Conservation (phyloP, 345 rosid genomes). For the Arabis hirsuta region DNA sequence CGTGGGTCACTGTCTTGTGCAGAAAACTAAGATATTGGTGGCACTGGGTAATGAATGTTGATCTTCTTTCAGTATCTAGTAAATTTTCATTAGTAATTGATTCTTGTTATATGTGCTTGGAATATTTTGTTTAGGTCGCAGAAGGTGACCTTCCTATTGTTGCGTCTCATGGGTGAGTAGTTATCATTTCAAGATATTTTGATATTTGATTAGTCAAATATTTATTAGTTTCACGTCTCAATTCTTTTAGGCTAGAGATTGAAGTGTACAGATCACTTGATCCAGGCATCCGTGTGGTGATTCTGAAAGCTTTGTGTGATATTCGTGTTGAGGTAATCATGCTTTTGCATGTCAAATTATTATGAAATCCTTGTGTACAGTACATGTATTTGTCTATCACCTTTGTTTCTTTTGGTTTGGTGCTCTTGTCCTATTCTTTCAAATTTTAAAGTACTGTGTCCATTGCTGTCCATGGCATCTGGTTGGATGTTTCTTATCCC, state of each 20-base stretch:
- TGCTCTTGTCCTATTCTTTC: not conserved
- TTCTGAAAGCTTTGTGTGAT: conserved; percentile 92
- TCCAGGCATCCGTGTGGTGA: conserved; percentile 87
- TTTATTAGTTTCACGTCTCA: conserved; percentile 35
- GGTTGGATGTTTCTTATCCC: not conserved
- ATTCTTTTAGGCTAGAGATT: conserved; percentile 64
- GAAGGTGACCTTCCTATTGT: conserved; percentile 93
- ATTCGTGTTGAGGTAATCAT: conserved; percentile 90
- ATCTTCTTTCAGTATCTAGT: conserved; percentile 27
- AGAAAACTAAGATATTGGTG: conserved; percentile 95
- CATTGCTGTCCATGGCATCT: not conserved
- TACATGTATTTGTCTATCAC: not conserved
- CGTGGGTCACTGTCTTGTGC: conserved; percentile 94
- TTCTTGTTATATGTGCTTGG: conserved; percentile 27
- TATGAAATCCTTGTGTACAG: not conserved
- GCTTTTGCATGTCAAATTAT: not conserved
- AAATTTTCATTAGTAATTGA: not conserved
- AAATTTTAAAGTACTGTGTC: not conserved
- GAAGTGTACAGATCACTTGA: conserved; percentile 80
- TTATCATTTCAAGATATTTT: conserved; percentile 12
- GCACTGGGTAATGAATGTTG: conserved; percentile 81
- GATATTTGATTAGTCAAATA: conserved; percentile 1
- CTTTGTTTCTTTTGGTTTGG: not conserved
- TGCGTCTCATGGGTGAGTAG: conserved; percentile 90
- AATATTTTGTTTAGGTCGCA: conserved; percentile 67